Evolutionary conservation across 352 stramenopile species (phyloP).

Genomic region (Globisporangium cylindrosporum): DNA sequence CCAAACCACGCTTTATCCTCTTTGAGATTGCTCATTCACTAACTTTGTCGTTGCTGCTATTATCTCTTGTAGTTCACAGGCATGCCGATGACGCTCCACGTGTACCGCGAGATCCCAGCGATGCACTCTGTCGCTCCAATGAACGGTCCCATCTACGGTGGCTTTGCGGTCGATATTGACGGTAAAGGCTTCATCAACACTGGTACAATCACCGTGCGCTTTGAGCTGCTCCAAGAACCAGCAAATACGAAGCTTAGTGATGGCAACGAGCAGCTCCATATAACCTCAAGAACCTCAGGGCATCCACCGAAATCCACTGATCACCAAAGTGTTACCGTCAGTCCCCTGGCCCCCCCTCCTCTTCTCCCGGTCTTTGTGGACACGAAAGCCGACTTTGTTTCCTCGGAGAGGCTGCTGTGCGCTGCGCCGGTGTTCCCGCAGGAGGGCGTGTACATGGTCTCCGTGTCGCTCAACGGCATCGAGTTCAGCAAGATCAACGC

Average conservation of each 20-base stretch:
- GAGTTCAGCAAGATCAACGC: conserved; percentile 60
- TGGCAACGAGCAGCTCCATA: background rate
- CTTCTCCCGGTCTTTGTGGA: conserved; percentile 11
- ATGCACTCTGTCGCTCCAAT: conserved; percentile 47
- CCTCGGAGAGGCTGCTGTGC: conserved; percentile 39
- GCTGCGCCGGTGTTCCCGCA: conserved; percentile 47
- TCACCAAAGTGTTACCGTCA: background rate
- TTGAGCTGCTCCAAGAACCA: conserved; percentile 41
- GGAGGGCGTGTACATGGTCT: conserved; percentile 66
- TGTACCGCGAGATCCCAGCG: conserved; percentile 45
- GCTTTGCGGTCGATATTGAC: conserved; percentile 55
- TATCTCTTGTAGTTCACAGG: conserved; percentile 45
- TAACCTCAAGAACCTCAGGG: background rate
- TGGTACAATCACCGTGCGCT: conserved; percentile 52
- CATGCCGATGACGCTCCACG: conserved; percentile 39
- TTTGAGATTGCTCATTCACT: background rate
- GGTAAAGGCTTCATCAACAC: conserved; percentile 67
- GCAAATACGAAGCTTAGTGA: background rate
- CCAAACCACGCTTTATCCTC: background rate
- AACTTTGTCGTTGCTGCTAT: background rate
- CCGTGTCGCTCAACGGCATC: conserved; percentile 60
- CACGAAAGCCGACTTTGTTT: conserved; percentile 42
- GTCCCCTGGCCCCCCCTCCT: background rate
- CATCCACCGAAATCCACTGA: background rate
- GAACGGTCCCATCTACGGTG: conserved; percentile 77